phyloP scores from a whole-genome alignment of 495 filamentous ascomycete species.

The Schizothecium vesticola region DNA sequence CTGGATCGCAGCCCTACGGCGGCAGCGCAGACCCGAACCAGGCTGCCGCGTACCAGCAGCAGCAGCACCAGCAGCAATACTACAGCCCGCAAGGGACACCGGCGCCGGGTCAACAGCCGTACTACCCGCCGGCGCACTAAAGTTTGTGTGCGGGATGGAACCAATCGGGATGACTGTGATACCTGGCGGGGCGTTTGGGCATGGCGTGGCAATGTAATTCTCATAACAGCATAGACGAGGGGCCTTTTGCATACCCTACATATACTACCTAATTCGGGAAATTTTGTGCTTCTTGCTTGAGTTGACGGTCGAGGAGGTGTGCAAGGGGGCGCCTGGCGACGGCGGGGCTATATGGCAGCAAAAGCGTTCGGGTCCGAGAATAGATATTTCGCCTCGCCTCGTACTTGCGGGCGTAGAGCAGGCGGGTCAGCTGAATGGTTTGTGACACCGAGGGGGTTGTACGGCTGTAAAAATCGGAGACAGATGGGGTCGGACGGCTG shows the following conservation, averaged over 20 bases:
- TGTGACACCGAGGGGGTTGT: background rate
- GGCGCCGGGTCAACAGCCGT: constrained; percentile 16
- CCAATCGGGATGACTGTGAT: background rate
- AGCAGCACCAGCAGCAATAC: constrained; percentile 1
- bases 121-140: constrained; percentile 16
- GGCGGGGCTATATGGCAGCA: background rate
- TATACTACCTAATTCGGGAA: background rate
- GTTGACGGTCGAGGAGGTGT: background rate
- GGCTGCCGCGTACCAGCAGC: constrained; percentile 1
- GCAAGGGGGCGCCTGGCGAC: background rate
- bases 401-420: background rate
- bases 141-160: background rate
- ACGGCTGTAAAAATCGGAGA: background rate
- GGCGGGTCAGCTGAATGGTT: background rate
- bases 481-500: background rate
- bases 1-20: constrained; percentile 2
- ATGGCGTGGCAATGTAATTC: background rate
- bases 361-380: background rate
- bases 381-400: background rate
- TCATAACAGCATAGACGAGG: background rate
- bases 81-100: constrained; percentile 18
- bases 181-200: background rate
- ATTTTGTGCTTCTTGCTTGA: background rate
- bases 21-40: background rate
- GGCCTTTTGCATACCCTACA: background rate